Conservation (phyloP, 805 yeast genomes). For the Pichia gijzeniarum region DNA sequence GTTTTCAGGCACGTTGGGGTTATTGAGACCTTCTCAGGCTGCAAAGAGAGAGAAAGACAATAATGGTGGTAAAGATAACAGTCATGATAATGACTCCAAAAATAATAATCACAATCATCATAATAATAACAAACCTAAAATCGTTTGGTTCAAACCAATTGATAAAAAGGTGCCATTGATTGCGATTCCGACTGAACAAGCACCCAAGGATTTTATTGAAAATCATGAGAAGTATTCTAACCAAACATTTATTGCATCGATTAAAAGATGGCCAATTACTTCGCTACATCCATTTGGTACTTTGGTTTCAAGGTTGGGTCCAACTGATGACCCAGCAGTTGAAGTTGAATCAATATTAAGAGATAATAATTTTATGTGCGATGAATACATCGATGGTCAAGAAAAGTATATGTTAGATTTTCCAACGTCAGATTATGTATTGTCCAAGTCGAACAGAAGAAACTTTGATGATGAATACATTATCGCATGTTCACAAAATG, state of each 20-base stretch:
- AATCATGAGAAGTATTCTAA: conserved; percentile 79
- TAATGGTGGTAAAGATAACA: conserved; percentile 15
- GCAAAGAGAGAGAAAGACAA: conserved; percentile 57
- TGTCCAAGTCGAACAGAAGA: conserved; percentile 37
- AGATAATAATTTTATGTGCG: conserved; percentile 77
- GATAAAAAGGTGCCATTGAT: conserved; percentile 96
- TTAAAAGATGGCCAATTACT: conserved; percentile 98
- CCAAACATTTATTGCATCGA: conserved; percentile 85
- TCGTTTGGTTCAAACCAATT: conserved; percentile 98
- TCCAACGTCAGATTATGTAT: conserved; percentile 30
- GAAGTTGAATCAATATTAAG: conserved; percentile 86
- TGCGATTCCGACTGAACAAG: conserved; percentile 98
- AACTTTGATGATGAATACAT: conserved; percentile 55
- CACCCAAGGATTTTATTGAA: conserved; percentile 91
- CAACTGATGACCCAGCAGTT: conserved; percentile 65
- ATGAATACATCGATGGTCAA: conserved; percentile 57
- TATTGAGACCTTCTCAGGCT: conserved; percentile 92
- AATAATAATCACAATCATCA: conserved; percentile 14
- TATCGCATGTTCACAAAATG: conserved; percentile 55
- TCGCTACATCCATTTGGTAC: conserved; percentile 98
- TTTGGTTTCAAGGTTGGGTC: conserved; percentile 78
- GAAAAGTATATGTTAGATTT: conserved; percentile 33
- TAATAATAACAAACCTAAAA: conserved; percentile 55
- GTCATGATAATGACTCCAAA: background rate
- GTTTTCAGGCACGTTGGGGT: conserved; percentile 89